phyloP scores from a whole-genome alignment of 805 yeast species.

The Kazachstania bromeliacearum region DNA sequence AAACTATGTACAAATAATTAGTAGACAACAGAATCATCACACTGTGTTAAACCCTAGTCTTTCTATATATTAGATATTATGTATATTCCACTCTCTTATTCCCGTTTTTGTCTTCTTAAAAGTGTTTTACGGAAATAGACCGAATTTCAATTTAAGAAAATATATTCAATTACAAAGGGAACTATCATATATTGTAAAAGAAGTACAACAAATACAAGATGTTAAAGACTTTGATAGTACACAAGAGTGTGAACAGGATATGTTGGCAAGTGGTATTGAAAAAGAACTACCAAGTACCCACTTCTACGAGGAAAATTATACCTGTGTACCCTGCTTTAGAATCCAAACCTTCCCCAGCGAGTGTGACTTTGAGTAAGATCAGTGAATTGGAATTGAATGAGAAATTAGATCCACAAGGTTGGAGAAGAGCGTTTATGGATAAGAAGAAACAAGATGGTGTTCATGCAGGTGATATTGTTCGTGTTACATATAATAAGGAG shows the following conservation, averaged over 20 bases:
- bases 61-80: too few species aligned
- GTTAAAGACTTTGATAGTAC: too few species aligned
- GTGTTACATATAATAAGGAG: conserved; percentile 55
- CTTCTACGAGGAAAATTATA: conserved; percentile 15
- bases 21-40: too few species aligned
- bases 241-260: background rate
- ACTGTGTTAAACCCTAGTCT: too few species aligned
- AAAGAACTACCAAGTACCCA: conserved; percentile 14
- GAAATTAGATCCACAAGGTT: conserved; percentile 63
- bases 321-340: conserved; percentile 27
- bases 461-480: conserved; percentile 74
- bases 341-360: conserved; percentile 1
- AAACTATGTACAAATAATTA: too few species aligned
- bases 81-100: too few species aligned
- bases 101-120: too few species aligned
- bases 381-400: conserved; percentile 37
- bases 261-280: background rate
- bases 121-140: too few species aligned
- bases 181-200: too few species aligned
- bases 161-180: too few species aligned
- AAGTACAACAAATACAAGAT: too few species aligned
- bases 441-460: conserved; percentile 41
- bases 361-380: conserved; percentile 7
- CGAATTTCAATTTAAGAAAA: too few species aligned
- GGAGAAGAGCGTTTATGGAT: conserved; percentile 48